These are phyloP conservation scores for Neoascochyta sp. DNA, from an alignment of 2,329 filamentous ascomycete species.

Conservation along the genomic window DNA sequence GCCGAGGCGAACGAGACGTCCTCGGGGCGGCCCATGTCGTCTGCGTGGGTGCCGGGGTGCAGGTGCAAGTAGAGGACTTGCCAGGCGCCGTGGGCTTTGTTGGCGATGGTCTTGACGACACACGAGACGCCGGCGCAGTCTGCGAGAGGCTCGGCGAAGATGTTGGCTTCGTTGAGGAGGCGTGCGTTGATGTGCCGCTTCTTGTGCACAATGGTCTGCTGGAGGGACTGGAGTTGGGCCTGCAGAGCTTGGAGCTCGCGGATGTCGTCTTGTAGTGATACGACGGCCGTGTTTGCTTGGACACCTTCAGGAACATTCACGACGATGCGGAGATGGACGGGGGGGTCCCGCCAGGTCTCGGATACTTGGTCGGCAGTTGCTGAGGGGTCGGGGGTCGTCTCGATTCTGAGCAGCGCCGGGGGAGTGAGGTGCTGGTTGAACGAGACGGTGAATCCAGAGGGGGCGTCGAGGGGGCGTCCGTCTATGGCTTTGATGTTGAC, in stretches of 20 bases:
- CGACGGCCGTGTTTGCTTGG: slow-evolving; percentile 7
- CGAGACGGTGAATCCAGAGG: slow-evolving; percentile 40
- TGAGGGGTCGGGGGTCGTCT: slow-evolving; percentile 29
- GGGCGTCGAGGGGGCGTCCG: slow-evolving; percentile 26
- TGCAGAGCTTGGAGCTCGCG: slow-evolving; percentile 41
- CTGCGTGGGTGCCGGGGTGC: slow-evolving; percentile 17
- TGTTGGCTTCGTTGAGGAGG: slow-evolving; percentile 26
- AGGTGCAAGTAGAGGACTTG: slow-evolving; percentile 29
- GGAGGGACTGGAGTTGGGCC: slow-evolving; percentile 37
- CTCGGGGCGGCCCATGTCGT: slow-evolving; percentile 26
- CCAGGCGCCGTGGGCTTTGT: slow-evolving; percentile 36
- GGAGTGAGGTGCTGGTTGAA: slow-evolving; percentile 39
- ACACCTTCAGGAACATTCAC: slow-evolving; percentile 13
- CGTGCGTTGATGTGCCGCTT: slow-evolving; percentile 33
- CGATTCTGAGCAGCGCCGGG: slow-evolving; percentile 37
- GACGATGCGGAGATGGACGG: slow-evolving; percentile 30
- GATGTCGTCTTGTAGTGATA: slow-evolving; percentile 39
- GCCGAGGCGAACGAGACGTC: slow-evolving; percentile 20
- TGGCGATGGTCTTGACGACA: slow-evolving; percentile 39
- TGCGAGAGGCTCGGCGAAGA: slow-evolving; percentile 40
- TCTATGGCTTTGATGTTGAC: slow-evolving; percentile 41
- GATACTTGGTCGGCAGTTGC: slow-evolving; percentile 25
- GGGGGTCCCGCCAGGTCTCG: slow-evolving; percentile 39
- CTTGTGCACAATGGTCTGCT: slow-evolving; percentile 36
- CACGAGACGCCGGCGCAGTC: slow-evolving; percentile 45